Evolutionary conservation across 2,329 filamentous ascomycete genomes (phyloP).

Genomic region (Fusarium sp.): DNA sequence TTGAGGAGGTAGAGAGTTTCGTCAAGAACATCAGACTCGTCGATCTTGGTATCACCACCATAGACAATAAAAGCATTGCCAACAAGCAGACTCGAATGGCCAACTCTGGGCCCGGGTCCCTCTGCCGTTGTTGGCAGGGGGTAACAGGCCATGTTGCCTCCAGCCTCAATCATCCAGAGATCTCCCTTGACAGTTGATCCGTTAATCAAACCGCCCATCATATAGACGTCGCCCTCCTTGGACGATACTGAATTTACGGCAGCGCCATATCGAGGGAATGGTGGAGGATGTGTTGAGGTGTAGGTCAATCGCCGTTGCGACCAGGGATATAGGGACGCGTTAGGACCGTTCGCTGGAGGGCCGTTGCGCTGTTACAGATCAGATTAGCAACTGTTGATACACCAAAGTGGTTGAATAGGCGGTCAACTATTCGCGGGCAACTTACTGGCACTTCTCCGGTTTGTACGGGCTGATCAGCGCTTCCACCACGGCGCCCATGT

Average conservation of each 20-base stretch:
- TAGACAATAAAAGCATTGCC: slow-evolving; percentile 99
- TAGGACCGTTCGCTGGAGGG: slow-evolving; percentile 65
- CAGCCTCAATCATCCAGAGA: slow-evolving; percentile 96
- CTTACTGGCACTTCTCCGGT: slow-evolving; percentile 58
- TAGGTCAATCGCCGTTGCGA: slow-evolving; percentile 91
- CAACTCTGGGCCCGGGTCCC: slow-evolving; percentile 93
- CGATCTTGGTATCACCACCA: slow-evolving; percentile 97
- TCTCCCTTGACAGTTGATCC: slow-evolving; percentile 97
- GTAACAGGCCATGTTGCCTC: slow-evolving; percentile 88
- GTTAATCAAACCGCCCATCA: slow-evolving; percentile 97
- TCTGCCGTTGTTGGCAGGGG: slow-evolving; percentile 92
- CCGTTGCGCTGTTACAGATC: slow-evolving; percentile 66
- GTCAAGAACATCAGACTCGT: slow-evolving; percentile 90
- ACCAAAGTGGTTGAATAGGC: not conserved
- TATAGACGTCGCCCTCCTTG: slow-evolving; percentile 96
- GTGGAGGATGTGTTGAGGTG: slow-evolving; percentile 82
- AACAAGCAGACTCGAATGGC: slow-evolving; percentile 92
- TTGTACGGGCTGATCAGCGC: slow-evolving; percentile 61
- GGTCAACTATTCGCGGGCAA: slow-evolving; percentile 16
- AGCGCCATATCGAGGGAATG: slow-evolving; percentile 96
- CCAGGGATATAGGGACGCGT: slow-evolving; percentile 93
- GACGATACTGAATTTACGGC: slow-evolving; percentile 93
- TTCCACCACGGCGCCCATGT: slow-evolving; percentile 63
- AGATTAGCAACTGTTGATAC: slow-evolving; percentile 24
- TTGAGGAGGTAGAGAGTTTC: slow-evolving; percentile 97